These are phyloP conservation scores for Leishmania major DNA, from an alignment of 208 protist genomes.

Conservation along the genomic window DNA sequence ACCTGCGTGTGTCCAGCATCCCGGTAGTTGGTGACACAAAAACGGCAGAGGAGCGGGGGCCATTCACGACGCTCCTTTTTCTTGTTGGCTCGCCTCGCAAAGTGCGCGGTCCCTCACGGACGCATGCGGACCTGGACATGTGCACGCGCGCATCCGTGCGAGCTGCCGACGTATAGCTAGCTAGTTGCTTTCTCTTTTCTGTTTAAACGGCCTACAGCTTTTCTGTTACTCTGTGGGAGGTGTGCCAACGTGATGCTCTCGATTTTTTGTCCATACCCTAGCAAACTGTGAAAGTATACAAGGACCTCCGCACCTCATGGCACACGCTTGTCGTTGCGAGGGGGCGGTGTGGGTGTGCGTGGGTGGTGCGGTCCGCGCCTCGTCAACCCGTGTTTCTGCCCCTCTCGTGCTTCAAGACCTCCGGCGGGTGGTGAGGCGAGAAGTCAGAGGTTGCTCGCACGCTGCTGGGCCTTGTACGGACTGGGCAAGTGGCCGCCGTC, in stretches of 20 bases:
- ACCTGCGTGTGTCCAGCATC: not conserved
- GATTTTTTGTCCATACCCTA: not conserved
- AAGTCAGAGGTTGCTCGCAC: not conserved
- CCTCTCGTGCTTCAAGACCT: not conserved
- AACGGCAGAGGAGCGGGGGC: not conserved
- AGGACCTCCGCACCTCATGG: not conserved
- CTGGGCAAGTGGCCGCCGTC: not conserved
- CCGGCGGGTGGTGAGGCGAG: not conserved
- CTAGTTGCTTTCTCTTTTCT: not conserved
- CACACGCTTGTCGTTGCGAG: not conserved
- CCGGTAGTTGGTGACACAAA: not conserved
- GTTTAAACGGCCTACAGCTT: not conserved
- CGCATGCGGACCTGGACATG: not conserved
- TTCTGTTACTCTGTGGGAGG: not conserved
- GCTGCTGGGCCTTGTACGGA: not conserved
- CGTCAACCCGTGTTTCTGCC: not conserved
- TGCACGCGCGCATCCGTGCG: slow-evolving; percentile 6
- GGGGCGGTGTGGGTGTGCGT: not conserved
- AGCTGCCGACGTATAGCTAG: not conserved
- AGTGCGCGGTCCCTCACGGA: not conserved
- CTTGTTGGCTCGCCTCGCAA: not conserved
- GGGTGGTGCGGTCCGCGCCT: too few relatives aligned
- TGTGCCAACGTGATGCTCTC: not conserved
- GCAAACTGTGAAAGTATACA: not conserved
- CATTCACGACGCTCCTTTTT: not conserved